Percentiles rank a stretch among this genome's conserved stretches.
phyloP scores from a whole-genome alignment of 352 stramenopile genomes.

The Phytophthora citrophthora region DNA sequence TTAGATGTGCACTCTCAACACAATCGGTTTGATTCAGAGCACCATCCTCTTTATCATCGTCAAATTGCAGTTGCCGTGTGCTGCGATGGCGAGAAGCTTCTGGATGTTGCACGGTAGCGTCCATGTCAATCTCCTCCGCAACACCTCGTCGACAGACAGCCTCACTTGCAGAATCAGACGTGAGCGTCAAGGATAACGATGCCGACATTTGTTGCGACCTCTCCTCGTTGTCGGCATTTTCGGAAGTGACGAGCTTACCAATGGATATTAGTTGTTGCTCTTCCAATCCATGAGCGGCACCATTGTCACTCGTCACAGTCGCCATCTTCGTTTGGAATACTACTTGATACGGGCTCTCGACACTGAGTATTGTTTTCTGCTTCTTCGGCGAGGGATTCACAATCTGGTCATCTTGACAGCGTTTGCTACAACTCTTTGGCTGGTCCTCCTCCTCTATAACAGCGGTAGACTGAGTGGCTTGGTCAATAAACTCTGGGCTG shows the following conservation, averaged over 20 bases:
- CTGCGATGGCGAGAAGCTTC: constrained; percentile 24
- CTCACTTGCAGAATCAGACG: constrained; percentile 13
- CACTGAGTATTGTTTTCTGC: constrained; percentile 1
- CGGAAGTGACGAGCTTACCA: constrained; percentile 2
- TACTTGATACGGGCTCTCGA: background rate
- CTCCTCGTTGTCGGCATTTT: constrained; percentile 42
- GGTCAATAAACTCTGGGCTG: constrained; percentile 59
- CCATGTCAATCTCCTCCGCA: constrained; percentile 3
- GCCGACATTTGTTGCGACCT: constrained; percentile 40
- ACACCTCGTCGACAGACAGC: background rate
- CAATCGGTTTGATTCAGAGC: constrained; percentile 11
- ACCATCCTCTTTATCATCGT: constrained; percentile 10
- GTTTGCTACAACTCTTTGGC: constrained; percentile 3
- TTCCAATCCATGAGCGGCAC: background rate
- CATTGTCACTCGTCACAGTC: background rate
- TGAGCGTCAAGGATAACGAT: constrained; percentile 20
- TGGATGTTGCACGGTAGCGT: constrained; percentile 15
- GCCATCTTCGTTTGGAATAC: background rate
- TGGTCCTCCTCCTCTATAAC: constrained; percentile 1
- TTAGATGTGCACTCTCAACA: background rate
- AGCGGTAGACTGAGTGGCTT: constrained; percentile 31
- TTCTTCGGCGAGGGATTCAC: constrained; percentile 12
- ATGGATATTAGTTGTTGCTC: background rate
- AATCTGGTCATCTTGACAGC: background rate
- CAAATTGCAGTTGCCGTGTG: constrained; percentile 61